A percentile compares a stretch with the other conserved stretches of the same genome.
These are phyloP conservation scores for Skeletonema potamos DNA, from an alignment of 108 stramenopile species.

Conservation along the genomic window DNA sequence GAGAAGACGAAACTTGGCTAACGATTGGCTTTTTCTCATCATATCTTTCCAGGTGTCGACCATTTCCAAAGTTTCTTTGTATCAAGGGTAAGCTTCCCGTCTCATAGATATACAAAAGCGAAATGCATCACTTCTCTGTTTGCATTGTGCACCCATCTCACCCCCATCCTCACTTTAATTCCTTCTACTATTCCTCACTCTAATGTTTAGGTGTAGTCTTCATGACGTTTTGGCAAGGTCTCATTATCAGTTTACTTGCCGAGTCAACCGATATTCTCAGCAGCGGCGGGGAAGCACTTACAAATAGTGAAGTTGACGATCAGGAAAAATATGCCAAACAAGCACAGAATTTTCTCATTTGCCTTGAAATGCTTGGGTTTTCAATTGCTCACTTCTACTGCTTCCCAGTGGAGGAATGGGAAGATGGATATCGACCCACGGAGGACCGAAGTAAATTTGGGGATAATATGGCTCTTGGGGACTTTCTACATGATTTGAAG, in stretches of 20 bases:
- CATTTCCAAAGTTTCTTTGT: conserved; percentile 88
- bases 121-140: not conserved
- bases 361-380: conserved; percentile 93
- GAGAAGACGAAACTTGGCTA: not conserved
- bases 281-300: conserved; percentile 26
- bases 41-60: conserved; percentile 55
- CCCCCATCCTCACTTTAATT: conserved; percentile 6
- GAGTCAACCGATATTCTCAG: conserved; percentile 63
- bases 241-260: conserved; percentile 70
- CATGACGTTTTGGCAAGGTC: conserved; percentile 95
- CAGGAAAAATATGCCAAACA: conserved; percentile 70
- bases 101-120: conserved; percentile 4
- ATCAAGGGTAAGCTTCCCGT: conserved; percentile 38
- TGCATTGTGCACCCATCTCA: conserved; percentile 62
- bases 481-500: conserved; percentile 85
- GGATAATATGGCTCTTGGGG: conserved; percentile 82
- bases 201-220: conserved; percentile 68
- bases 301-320: conserved; percentile 37
- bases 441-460: conserved; percentile 69
- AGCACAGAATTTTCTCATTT: conserved; percentile 92
- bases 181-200: not conserved
- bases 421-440: conserved; percentile 73
- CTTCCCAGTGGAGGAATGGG: conserved; percentile 93
- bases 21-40: not conserved
- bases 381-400: conserved; percentile 91